Evolutionary conservation across 805 yeast species (phyloP), one percentile per base, ranked within the genome.

Genomic region (Starmera dryadoides): DNA sequence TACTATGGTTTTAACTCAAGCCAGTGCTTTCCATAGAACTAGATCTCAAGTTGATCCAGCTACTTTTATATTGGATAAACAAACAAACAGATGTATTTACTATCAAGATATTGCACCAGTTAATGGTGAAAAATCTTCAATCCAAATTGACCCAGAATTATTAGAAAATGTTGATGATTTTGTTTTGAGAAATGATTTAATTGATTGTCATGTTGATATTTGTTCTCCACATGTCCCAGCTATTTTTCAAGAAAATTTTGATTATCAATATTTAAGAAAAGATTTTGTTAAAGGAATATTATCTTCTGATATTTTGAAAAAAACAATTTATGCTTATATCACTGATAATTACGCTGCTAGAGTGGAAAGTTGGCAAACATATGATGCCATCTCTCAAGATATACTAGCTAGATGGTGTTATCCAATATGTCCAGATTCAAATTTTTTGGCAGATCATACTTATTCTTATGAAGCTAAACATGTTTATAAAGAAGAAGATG

Each of bases 151-250:
- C 55, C 84, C 91, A 0, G 98, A 93, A 58, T 64, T 93, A 35
- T 68, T 89, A 48, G 87, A 80, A 43, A 69, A 62, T 42, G 79
- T 85, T 26, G 81, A 77, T 34, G 94, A 86, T 44, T 79, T 93
- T 48, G 74, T 75, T 9, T 69, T 93, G 42, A 77, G 96, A 56
- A 93, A 93, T 59, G 98, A 93, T 60, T 73, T 93, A 46, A 89
- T 93, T 42, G 98, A 93, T 65, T 93, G 98, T 59, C 93, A 85
- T 58, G 88, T 93, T 40, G 98, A 93, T 63, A 87, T 93, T 44
- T 93, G 98, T 62, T 73, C 97, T 6, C 87, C 95, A 2, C 87
- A 81, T 48, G 96, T 93, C 10, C 97, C 97, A 1, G 93, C 94
- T 14, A 81, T 91, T 44, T 93, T 91, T 65, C 95, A 87, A 52